A percentile compares a stretch with the other conserved stretches of the same genome.
Conservation (phyloP, 805 yeast species). For the Cyberlindnera mississippiensis region DNA sequence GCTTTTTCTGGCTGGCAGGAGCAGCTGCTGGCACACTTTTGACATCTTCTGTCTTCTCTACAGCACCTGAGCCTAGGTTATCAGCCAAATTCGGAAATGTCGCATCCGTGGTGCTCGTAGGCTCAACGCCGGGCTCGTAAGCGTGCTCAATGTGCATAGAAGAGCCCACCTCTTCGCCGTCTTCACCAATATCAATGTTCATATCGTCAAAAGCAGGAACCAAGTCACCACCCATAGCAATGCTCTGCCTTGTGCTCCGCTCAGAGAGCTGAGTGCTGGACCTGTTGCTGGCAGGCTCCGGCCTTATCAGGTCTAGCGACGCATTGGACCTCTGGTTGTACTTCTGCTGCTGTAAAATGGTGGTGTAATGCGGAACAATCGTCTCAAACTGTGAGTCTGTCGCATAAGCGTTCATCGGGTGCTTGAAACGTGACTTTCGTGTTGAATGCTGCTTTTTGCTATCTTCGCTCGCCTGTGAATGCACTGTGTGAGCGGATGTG, state of each 20-base stretch:
- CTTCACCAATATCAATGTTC: conserved; percentile 22
- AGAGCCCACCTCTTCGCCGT: background rate
- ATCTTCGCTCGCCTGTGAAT: conserved; percentile 3
- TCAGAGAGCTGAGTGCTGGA: conserved; percentile 3
- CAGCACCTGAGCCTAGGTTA: no score
- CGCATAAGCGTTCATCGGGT: conserved; percentile 22
- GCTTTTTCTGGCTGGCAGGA: background rate
- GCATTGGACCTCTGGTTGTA: conserved; percentile 7
- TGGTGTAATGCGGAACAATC: conserved; percentile 17
- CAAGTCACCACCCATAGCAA: conserved; percentile 20
- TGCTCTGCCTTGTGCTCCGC: conserved; percentile 6
- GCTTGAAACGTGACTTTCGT: conserved; percentile 12
- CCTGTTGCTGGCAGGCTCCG: background rate
- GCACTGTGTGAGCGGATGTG: conserved; percentile 10
- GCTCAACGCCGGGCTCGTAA: background rate
- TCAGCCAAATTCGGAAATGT: conserved; percentile 1
- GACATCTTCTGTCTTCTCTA: no score
- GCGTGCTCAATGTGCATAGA: conserved; percentile 1
- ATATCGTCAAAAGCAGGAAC: conserved; percentile 25
- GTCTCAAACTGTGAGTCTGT: conserved; percentile 18
- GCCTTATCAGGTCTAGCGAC: no score
- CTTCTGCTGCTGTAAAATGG: conserved; percentile 19
- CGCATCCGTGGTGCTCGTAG: conserved; percentile 6
- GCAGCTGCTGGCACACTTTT: no score
- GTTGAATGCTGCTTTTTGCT: background rate